Evolutionary conservation across 495 filamentous ascomycete genomes (phyloP).

Genomic region (Pseudomonodictys pantanalensis): DNA sequence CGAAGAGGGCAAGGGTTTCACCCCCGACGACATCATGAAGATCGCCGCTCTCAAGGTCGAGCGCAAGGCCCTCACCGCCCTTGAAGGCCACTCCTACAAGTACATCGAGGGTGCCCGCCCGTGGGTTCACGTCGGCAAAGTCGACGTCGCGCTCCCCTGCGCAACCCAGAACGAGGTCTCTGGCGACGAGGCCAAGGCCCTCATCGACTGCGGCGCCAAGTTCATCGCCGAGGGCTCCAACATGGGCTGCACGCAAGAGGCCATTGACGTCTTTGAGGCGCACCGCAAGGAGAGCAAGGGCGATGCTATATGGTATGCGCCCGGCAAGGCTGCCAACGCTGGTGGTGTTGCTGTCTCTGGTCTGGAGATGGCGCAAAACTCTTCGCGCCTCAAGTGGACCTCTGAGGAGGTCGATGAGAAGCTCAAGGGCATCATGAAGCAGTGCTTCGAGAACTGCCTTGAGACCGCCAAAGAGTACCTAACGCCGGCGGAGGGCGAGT

Average conservation of each 20-base stretch:
- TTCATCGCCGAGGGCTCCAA: conserved; percentile 97
- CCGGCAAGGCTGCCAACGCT: conserved; percentile 94
- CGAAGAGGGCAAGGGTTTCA: conserved; percentile 63
- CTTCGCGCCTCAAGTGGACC: conserved; percentile 77
- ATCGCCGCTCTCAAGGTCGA: conserved; percentile 85
- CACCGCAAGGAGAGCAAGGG: conserved; percentile 67
- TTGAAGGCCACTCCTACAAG: conserved; percentile 67
- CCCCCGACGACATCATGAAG: conserved; percentile 67
- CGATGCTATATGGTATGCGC: conserved; percentile 88
- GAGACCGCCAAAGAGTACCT: conserved; percentile 86
- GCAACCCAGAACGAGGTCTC: conserved; percentile 98
- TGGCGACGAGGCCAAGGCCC: conserved; percentile 78
- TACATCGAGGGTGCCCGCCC: conserved; percentile 87
- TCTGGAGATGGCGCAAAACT: conserved; percentile 99
- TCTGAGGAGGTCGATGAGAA: conserved; percentile 85
- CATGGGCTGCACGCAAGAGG: conserved; percentile 97
- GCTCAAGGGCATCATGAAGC: conserved; percentile 91
- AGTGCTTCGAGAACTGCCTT: conserved; percentile 88
- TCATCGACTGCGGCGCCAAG: conserved; percentile 71
- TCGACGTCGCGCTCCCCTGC: conserved; percentile 87
- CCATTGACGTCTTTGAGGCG: conserved; percentile 91
- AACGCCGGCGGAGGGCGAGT: conserved; percentile 69
- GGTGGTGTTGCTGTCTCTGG: conserved; percentile 97
- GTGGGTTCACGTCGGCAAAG: conserved; percentile 81
- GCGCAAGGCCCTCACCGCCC: conserved; percentile 72